These are phyloP conservation scores for Penicillium riverlandense DNA, from an alignment of 495 filamentous ascomycete species.

Conservation along the genomic window DNA sequence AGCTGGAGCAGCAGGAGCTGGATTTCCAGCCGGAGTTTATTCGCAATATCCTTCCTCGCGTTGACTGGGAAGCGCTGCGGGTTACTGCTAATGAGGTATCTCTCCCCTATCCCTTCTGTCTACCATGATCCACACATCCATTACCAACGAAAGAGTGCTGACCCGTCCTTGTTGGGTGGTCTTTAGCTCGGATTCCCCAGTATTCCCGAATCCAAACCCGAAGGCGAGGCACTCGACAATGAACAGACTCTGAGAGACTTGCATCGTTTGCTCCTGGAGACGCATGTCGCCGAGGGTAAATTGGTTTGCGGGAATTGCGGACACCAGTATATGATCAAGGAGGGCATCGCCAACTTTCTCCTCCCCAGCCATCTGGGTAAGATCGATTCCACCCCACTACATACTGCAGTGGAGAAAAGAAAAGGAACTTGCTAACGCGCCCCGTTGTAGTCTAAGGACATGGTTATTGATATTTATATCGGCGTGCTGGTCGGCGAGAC, in stretches of 20 bases:
- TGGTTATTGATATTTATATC: background rate
- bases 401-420: too few relatives aligned
- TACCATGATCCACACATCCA: background rate
- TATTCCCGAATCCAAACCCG: constrained; percentile 58
- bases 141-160: background rate
- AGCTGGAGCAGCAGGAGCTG: constrained; percentile 74
- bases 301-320: constrained; percentile 87
- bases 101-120: background rate
- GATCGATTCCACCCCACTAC: background rate
- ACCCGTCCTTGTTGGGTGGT: background rate
- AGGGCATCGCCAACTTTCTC: constrained; percentile 95
- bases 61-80: constrained; percentile 80
- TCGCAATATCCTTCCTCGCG: constrained; percentile 70
- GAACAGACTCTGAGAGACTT: constrained; percentile 67
- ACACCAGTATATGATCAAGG: constrained; percentile 85
- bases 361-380: constrained; percentile 84
- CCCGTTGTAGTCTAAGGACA: background rate
- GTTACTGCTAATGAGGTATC: constrained; percentile 72
- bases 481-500: too few relatives aligned
- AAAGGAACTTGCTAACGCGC: background rate
- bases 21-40: constrained; percentile 75
- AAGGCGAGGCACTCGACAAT: constrained; percentile 50
- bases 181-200: constrained; percentile 72
- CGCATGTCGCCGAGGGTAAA: constrained; percentile 77
- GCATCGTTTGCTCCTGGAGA: constrained; percentile 81